Evolutionary conservation across 805 yeast species (phyloP), one percentile per base, ranked within the genome.

Genomic region (Zygosaccharomyces siamensis): DNA sequence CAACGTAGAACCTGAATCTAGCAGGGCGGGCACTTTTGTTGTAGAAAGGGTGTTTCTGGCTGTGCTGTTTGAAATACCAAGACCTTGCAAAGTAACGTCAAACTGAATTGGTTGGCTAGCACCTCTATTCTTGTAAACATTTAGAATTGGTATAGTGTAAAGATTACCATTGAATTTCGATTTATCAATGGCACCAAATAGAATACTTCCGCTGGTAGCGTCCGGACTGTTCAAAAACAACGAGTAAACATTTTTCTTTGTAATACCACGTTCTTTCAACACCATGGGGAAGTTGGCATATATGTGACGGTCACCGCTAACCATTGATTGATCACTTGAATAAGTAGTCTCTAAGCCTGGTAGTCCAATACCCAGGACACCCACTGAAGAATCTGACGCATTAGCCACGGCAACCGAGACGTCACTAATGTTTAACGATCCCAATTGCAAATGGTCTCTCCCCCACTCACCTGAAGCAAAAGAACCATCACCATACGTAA

Each of bases 401-500:
- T 80, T 79, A 3, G 86, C 95, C 23, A 89, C 80, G 1, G 95
- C 97, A 64, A 89, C 76, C 4, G 88, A 79, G 27, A 85, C 68
- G 49, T 72, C 69, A 0, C 71, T 59, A 8, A 88, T 51, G 3
- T 75, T 67, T 11, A 73, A 59, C 39, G 76, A 79, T 35, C 80
- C 83, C 52, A 89, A 59, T 2, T 56, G 51, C 4, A 89, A 72
- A 31, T 71, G 68, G 59, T 89, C 97, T 39, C 72, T 67, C 45
- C 74, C 74, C 73, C 74, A 72, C 2, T 54, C 51, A 39, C 76
- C 76, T 11, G 60, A 46, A 6, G 81, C 81, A 45, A 61, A 71
- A 3, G 75, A 66, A 6, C 73, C 66, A 54, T 81, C 86, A 41
- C 81, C 81, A 60, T 83, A 83, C 35, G 66, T 48, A 56, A 80